phyloP scores from a whole-genome alignment of 768 basidiomycete species.

The Lentinula lateritia region DNA sequence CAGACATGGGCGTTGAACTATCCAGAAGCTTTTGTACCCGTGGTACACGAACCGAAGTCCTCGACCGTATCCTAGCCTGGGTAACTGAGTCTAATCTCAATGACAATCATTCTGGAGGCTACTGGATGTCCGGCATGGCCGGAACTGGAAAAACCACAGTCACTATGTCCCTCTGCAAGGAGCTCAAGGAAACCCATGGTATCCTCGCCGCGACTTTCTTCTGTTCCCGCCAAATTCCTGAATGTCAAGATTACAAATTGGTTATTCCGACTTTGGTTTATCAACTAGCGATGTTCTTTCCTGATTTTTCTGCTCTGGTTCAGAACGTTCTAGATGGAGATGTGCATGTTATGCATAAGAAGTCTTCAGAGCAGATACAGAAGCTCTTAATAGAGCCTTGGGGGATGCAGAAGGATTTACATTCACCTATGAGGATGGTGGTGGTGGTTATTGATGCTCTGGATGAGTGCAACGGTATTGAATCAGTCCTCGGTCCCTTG shows the following conservation, averaged over 20 bases:
- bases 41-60: not conserved
- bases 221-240: conserved; percentile 5
- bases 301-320: not conserved
- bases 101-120: not conserved
- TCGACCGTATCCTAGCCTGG: not conserved
- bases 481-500: not conserved
- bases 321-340: not conserved
- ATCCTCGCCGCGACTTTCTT: conserved; percentile 4
- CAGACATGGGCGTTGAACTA: not conserved
- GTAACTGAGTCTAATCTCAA: not conserved
- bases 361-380: not conserved
- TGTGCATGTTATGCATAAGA: not conserved
- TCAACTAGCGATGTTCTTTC: not conserved
- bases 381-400: not conserved
- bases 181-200: not conserved
- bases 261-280: conserved; percentile 8
- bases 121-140: conserved; percentile 3
- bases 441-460: not conserved
- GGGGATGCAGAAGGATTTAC: not conserved
- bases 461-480: not conserved
- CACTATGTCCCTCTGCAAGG: not conserved
- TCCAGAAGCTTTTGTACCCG: not conserved
- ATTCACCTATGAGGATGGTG: not conserved
- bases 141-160: conserved; percentile 2
- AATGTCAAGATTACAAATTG: not conserved